Evolutionary conservation across 805 yeast genomes (phyloP).

Genomic region (Groenewaldozyma tartarivorans): DNA sequence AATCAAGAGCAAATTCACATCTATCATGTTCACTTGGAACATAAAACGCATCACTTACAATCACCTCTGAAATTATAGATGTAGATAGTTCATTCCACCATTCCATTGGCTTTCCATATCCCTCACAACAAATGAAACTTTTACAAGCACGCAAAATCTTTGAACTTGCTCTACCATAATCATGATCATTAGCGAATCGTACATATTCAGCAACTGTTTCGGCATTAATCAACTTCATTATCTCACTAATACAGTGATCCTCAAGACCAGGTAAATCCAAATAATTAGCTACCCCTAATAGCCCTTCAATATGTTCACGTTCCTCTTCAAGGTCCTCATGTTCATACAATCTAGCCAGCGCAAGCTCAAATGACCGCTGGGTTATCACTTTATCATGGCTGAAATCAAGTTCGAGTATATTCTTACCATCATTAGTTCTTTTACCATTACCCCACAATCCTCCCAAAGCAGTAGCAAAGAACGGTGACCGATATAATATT

Average conservation of each 20-base stretch:
- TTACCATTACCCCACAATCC: conserved; percentile 34
- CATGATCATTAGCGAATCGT: conserved; percentile 37
- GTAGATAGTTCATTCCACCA: conserved; percentile 41
- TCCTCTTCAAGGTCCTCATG: not conserved
- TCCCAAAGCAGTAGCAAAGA: conserved; percentile 38
- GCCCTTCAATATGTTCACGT: conserved; percentile 10
- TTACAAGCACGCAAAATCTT: too few relatives aligned
- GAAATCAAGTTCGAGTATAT: not conserved
- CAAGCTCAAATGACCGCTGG: too few relatives aligned
- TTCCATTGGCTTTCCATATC: conserved; percentile 39
- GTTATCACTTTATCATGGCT: too few relatives aligned
- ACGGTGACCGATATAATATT: conserved; percentile 37
- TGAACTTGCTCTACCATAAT: conserved; percentile 35
- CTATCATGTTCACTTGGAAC: conserved; percentile 50
- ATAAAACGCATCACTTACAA: conserved; percentile 42
- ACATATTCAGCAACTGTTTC: conserved; percentile 35
- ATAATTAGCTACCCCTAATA: conserved; percentile 39
- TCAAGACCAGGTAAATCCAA: conserved; percentile 38
- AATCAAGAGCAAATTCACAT: conserved; percentile 36
- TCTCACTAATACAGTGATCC: conserved; percentile 29
- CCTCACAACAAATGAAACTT: conserved; percentile 38
- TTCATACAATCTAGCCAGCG: too few relatives aligned
- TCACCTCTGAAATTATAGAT: conserved; percentile 34
- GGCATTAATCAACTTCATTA: conserved; percentile 30
- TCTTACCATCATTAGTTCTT: too few relatives aligned